Evolutionary conservation across 179 eudicot species (phyloP).

Genomic region (Amaranthus tricolor): DNA sequence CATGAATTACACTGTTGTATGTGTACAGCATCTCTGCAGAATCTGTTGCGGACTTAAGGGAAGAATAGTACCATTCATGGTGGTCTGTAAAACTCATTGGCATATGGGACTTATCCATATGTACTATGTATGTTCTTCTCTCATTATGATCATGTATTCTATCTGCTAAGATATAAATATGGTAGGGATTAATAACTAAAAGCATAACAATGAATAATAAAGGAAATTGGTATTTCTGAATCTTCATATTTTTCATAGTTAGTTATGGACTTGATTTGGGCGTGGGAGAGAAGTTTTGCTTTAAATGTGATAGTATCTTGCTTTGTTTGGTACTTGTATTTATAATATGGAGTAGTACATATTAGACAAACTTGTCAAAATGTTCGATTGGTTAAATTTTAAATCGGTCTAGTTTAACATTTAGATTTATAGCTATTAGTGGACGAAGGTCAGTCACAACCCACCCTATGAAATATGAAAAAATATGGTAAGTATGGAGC

Average conservation of each 20-base stretch:
- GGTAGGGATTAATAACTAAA: conserved; percentile 23
- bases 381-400: too few species aligned
- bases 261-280: conserved; percentile 1
- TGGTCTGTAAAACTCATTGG: conserved; percentile 52
- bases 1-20: conserved; percentile 61
- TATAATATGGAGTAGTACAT: neutral
- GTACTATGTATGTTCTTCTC: conserved; percentile 66
- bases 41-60: conserved; percentile 47
- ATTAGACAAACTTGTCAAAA: too few species aligned
- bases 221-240: conserved; percentile 22
- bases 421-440: too few species aligned
- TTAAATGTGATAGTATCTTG: neutral
- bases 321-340: neutral
- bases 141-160: conserved; percentile 16
- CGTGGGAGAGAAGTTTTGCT: neutral
- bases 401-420: too few species aligned
- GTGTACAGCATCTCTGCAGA: conserved; percentile 62
- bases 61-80: conserved; percentile 58
- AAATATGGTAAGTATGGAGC: too few species aligned
- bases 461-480: too few species aligned
- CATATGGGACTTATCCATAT: conserved; percentile 67
- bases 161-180: conserved; percentile 27
- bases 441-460: too few species aligned
- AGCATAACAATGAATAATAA: conserved; percentile 25
- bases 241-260: conserved; percentile 30